phyloP scores from a whole-genome alignment of 495 filamentous ascomycete genomes.

The Tetracladium setigerum region DNA sequence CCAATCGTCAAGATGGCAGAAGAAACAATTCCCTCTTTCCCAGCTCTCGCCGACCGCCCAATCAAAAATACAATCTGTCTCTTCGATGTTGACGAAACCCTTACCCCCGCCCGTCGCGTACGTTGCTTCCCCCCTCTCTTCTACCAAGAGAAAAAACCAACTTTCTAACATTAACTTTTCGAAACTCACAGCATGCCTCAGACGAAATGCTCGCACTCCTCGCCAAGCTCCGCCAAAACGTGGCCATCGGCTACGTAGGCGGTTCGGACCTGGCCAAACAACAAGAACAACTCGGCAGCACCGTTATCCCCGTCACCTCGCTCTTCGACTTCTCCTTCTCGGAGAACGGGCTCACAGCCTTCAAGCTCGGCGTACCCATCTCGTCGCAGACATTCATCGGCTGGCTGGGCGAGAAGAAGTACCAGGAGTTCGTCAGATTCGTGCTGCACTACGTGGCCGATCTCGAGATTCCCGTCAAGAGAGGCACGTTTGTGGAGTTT shows the following conservation, averaged over 20 bases:
- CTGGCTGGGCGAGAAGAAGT: conserved; percentile 87
- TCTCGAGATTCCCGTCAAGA: conserved; percentile 78
- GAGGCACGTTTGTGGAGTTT: conserved; percentile 96
- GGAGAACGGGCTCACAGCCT: conserved; percentile 93
- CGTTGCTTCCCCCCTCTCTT: conserved; percentile 15
- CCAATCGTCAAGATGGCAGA: conserved; percentile 4
- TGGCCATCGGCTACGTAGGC: conserved; percentile 86
- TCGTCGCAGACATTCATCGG: conserved; percentile 76
- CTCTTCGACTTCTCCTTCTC: conserved; percentile 96
- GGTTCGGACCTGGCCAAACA: conserved; percentile 86
- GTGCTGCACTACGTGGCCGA: conserved; percentile 85
- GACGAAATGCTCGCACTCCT: conserved; percentile 82
- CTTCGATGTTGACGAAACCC: conserved; percentile 89
- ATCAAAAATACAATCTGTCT: conserved; percentile 84
- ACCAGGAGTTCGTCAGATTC: conserved; percentile 82
- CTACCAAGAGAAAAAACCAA: neutral
- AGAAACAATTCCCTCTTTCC: conserved; percentile 37
- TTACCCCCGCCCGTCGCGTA: conserved; percentile 71
- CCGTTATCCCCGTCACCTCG: conserved; percentile 53
- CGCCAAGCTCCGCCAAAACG: conserved; percentile 70
- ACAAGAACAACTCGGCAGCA: conserved; percentile 82
- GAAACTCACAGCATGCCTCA: conserved; percentile 43
- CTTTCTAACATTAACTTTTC: conserved; percentile 8
- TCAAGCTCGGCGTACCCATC: conserved; percentile 65
- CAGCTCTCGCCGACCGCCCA: conserved; percentile 71